A percentile compares a stretch with the other conserved stretches of the same genome.
Evolutionary conservation across 345 rosid genomes (phyloP).

Genomic region (Acer saccharum): DNA sequence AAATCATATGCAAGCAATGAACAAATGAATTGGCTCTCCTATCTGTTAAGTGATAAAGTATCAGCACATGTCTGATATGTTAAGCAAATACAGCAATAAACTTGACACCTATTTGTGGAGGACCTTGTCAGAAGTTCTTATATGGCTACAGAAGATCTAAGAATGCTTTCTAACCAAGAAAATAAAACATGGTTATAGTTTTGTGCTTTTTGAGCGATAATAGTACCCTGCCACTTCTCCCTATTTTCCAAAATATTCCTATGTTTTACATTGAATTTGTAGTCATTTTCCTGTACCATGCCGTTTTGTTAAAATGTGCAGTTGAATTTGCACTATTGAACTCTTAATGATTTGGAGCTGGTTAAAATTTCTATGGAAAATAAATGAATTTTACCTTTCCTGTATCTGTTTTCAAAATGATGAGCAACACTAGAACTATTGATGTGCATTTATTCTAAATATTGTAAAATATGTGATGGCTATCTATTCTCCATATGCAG

Average conservation of each 20-base stretch:
- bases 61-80: neutral
- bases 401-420: neutral
- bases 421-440: neutral
- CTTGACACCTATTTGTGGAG: neutral
- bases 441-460: no score
- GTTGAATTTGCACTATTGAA: neutral
- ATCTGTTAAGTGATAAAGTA: neutral
- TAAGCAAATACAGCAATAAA: neutral
- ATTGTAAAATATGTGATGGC: neutral
- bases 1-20: neutral
- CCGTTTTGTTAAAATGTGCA: neutral
- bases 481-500: slow-evolving; percentile 32
- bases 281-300: neutral
- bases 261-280: no score
- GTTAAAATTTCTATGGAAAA: neutral
- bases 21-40: neutral
- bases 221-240: neutral
- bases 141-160: neutral
- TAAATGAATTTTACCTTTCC: neutral
- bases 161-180: neutral
- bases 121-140: neutral
- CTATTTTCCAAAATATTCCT: neutral
- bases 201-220: neutral
- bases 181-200: neutral
- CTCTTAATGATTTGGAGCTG: neutral